Percentiles rank a stretch among this genome's conserved stretches.
phyloP scores from a whole-genome alignment of 192 early-diverging fungal species.

The Chytriomyces sp. region DNA sequence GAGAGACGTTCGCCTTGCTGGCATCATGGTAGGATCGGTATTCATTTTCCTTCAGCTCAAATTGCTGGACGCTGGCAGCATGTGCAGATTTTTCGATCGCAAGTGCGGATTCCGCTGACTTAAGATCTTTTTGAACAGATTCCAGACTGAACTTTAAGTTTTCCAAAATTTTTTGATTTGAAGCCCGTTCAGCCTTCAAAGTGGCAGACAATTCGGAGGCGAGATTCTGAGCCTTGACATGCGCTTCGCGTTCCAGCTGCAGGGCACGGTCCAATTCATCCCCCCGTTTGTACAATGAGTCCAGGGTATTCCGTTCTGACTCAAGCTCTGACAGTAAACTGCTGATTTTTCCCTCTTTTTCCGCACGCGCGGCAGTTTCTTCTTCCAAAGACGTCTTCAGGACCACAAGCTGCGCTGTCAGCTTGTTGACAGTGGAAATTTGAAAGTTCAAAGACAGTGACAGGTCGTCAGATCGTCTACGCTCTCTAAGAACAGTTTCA shows the following conservation, averaged over 20 bases:
- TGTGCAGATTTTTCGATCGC: neutral
- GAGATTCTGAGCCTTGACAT: too few relatives aligned
- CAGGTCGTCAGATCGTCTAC: constrained; percentile 10
- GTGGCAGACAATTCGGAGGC: neutral
- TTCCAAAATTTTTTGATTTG: neutral
- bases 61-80: neutral
- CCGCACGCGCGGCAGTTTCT: neutral
- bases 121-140: neutral
- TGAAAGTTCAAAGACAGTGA: constrained; percentile 4
- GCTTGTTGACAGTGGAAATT: neutral
- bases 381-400: neutral
- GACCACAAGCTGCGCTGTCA: neutral
- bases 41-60: neutral
- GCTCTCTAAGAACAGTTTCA: constrained; percentile 9
- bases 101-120: neutral
- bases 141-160: neutral
- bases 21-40: constrained; percentile 9
- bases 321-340: constrained; percentile 3
- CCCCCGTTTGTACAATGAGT: neutral
- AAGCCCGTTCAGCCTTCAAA: neutral
- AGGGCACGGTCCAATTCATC: neutral
- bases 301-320: neutral
- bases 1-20: neutral
- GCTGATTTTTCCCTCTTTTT: neutral
- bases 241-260: neutral